Percentiles rank a stretch among this genome's conserved stretches.
These are phyloP conservation scores for Boletus eberwhitei DNA, from an alignment of 768 basidiomycete species.

Conservation along the genomic window DNA sequence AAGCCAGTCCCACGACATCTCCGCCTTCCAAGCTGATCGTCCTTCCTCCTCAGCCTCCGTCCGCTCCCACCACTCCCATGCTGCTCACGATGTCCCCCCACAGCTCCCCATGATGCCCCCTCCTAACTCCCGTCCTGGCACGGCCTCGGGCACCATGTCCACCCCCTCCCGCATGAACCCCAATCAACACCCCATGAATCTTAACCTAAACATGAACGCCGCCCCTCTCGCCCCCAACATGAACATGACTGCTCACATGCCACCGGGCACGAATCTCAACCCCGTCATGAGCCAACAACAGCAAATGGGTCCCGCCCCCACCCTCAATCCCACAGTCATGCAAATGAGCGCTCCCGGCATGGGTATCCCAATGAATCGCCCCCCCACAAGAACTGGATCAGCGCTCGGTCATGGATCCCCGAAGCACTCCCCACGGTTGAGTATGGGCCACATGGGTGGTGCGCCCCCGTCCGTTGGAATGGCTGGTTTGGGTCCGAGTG, in stretches of 20 bases:
- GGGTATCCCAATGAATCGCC: constrained; percentile 26
- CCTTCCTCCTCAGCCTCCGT: constrained; percentile 28
- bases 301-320: constrained; percentile 15
- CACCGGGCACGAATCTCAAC: not conserved
- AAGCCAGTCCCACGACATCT: constrained; percentile 24
- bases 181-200: constrained; percentile 20
- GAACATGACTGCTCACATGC: constrained; percentile 13
- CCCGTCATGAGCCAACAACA: constrained; percentile 19
- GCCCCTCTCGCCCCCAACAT: constrained; percentile 12
- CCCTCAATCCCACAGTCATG: constrained; percentile 14
- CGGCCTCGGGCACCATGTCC: constrained; percentile 18
- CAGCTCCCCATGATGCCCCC: constrained; percentile 23
- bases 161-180: constrained; percentile 24
- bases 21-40: constrained; percentile 18
- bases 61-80: constrained; percentile 29
- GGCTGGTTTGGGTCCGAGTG: constrained; percentile 5
- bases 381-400: constrained; percentile 31
- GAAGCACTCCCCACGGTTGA: constrained; percentile 27
- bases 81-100: constrained; percentile 12
- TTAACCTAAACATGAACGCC: constrained; percentile 19
- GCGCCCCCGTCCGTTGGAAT: constrained; percentile 6
- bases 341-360: constrained; percentile 17
- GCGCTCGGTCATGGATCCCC: constrained; percentile 27
- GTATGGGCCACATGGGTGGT: constrained; percentile 15
- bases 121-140: constrained; percentile 25